These are phyloP conservation scores for Podaxis pistillaris DNA, from an alignment of 768 basidiomycete species.

Conservation along the genomic window DNA sequence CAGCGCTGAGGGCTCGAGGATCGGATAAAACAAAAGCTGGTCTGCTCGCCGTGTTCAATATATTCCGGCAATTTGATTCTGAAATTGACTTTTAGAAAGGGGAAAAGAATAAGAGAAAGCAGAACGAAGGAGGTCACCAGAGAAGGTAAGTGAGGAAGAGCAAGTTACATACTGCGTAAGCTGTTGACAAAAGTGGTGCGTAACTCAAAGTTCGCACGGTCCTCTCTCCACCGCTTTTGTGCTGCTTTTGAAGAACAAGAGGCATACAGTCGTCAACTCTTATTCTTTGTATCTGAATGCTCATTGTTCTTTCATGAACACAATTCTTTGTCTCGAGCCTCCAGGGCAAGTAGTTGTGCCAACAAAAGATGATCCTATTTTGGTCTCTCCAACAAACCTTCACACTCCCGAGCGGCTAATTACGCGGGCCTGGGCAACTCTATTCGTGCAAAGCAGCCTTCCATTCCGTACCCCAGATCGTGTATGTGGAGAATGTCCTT, in stretches of 20 bases:
- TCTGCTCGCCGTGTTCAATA: background rate
- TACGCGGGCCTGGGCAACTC: background rate
- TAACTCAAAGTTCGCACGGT: slow-evolving; percentile 2
- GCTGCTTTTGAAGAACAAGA: background rate
- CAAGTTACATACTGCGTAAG: background rate
- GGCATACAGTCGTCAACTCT: background rate
- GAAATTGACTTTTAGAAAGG: background rate
- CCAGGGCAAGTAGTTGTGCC: background rate
- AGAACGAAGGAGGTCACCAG: slow-evolving; percentile 5
- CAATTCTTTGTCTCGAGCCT: background rate
- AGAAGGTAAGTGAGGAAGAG: background rate
- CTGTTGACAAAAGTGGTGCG: background rate
- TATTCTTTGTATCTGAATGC: background rate
- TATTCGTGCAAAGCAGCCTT: background rate
- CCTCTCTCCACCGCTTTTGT: background rate
- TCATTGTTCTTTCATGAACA: background rate
- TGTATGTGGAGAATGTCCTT: background rate
- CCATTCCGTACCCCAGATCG: slow-evolving; percentile 6
- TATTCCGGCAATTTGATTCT: background rate
- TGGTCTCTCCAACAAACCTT: background rate
- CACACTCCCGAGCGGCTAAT: background rate
- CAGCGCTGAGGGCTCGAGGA: background rate
- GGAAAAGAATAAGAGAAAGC: slow-evolving; percentile 2
- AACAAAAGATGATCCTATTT: background rate
- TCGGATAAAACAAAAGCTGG: background rate